These are phyloP conservation scores for Nicotiana knightiana DNA, from an alignment of 257 asterid species.

Conservation along the genomic window DNA sequence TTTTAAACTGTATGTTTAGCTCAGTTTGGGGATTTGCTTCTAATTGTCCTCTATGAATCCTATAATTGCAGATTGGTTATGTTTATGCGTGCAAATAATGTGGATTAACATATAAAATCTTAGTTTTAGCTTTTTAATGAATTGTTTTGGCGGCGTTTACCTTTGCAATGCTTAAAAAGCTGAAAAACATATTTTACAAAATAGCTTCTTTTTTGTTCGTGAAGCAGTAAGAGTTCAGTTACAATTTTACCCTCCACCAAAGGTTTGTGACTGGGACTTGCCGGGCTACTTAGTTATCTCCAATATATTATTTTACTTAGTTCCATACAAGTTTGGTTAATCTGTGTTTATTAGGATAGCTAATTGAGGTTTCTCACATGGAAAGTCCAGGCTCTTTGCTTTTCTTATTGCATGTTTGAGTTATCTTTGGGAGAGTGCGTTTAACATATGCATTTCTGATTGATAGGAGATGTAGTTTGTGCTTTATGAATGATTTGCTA, in stretches of 20 bases:
- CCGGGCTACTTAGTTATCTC: neutral
- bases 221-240: neutral
- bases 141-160: neutral
- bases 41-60: neutral
- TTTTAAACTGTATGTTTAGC: neutral
- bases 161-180: neutral
- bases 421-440: neutral
- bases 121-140: neutral
- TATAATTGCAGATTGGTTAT: neutral
- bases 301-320: neutral
- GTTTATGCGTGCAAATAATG: neutral
- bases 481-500: neutral
- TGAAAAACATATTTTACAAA: too few species aligned
- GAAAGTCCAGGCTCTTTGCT: neutral
- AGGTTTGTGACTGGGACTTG: neutral
- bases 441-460: neutral
- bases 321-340: neutral
- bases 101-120: neutral
- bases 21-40: neutral
- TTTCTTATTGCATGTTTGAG: neutral
- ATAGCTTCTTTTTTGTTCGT: neutral
- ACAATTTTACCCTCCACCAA: neutral
- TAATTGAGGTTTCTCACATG: neutral
- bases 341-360: neutral
- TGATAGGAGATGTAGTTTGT: neutral